phyloP scores from a whole-genome alignment of 108 stramenopile genomes.

The Stephanodiscus minutulus region DNA sequence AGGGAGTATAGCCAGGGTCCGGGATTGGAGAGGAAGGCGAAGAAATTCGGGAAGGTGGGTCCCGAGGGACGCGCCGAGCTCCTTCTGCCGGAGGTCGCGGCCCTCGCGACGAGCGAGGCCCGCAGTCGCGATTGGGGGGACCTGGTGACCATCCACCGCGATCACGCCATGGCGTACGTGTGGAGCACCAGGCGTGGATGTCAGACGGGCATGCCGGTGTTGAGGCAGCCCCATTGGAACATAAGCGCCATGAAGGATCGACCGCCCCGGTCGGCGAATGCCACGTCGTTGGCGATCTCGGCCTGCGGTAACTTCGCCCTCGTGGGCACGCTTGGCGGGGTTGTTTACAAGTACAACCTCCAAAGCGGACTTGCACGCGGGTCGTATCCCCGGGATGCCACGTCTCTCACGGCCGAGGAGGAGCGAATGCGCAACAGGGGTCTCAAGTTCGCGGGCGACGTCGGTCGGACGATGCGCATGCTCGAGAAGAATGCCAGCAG shows the following conservation, averaged over 20 bases:
- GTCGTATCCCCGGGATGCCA: conserved; percentile 68
- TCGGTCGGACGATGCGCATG: conserved; percentile 67
- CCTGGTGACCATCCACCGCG: conserved; percentile 84
- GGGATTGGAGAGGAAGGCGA: conserved; percentile 76
- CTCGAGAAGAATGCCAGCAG: conserved; percentile 73
- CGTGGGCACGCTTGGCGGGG: conserved; percentile 93
- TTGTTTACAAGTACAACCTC: conserved; percentile 93
- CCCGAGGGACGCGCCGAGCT: conserved; percentile 60
- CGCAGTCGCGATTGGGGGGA: conserved; percentile 85
- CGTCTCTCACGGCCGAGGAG: conserved; percentile 26
- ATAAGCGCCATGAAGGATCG: conserved; percentile 81
- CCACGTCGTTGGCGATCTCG: conserved; percentile 77
- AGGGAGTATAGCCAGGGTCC: conserved; percentile 86
- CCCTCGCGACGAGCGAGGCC: conserved; percentile 66
- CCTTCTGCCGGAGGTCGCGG: conserved; percentile 71
- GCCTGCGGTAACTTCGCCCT: conserved; percentile 89
- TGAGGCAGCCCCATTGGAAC: conserved; percentile 82
- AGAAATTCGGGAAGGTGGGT: conserved; percentile 60
- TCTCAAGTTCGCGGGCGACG: conserved; percentile 58
- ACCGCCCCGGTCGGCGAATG: conserved; percentile 67
- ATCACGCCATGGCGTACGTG: conserved; percentile 88
- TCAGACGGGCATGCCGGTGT: conserved; percentile 73
- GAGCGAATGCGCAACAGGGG: conserved; percentile 31
- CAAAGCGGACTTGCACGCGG: conserved; percentile 91
- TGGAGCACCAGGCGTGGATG: conserved; percentile 79